Conservation (phyloP, 768 basidiomycete species). For the Leccinum rimulosum region DNA sequence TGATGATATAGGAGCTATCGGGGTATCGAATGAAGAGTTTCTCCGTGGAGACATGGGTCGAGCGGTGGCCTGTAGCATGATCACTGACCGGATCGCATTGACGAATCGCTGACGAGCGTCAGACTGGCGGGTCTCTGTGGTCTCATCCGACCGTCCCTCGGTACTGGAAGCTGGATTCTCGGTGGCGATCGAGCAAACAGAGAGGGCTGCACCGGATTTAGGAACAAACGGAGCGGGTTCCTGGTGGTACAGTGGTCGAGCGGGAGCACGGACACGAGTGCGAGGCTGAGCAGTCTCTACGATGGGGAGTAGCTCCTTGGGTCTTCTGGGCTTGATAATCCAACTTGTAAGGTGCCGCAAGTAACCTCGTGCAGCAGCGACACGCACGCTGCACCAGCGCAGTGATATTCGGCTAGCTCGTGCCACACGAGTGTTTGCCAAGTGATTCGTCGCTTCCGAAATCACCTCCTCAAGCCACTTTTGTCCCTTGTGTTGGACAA, state of each 20-base stretch:
- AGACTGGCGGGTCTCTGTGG: constrained; percentile 22
- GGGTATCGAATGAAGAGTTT: constrained; percentile 30
- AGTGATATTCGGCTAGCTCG: constrained; percentile 24
- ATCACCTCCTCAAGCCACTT: constrained; percentile 51
- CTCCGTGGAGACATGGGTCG: constrained; percentile 31
- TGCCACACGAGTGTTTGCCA: constrained; percentile 27
- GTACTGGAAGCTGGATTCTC: constrained; percentile 28
- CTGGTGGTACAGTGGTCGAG: constrained; percentile 19
- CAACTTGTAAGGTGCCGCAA: constrained; percentile 24
- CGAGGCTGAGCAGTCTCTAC: constrained; percentile 21
- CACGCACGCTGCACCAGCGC: constrained; percentile 24
- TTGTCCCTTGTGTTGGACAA: constrained; percentile 45
- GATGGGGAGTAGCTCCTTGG: constrained; percentile 24
- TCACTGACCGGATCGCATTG: constrained; percentile 45
- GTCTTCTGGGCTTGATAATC: constrained; percentile 24
- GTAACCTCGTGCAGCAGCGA: constrained; percentile 19
- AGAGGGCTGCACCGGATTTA: constrained; percentile 24
- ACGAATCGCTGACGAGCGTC: constrained; percentile 38
- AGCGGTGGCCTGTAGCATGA: constrained; percentile 40
- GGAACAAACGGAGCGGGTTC: constrained; percentile 18
- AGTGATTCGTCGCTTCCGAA: constrained; percentile 24
- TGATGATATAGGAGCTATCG: constrained; percentile 20
- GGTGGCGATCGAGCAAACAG: constrained; percentile 24
- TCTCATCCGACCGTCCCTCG: constrained; percentile 30
- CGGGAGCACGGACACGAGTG: constrained; percentile 9